phyloP scores from a whole-genome alignment of 2,329 filamentous ascomycete genomes.

The Penicillium hordei region DNA sequence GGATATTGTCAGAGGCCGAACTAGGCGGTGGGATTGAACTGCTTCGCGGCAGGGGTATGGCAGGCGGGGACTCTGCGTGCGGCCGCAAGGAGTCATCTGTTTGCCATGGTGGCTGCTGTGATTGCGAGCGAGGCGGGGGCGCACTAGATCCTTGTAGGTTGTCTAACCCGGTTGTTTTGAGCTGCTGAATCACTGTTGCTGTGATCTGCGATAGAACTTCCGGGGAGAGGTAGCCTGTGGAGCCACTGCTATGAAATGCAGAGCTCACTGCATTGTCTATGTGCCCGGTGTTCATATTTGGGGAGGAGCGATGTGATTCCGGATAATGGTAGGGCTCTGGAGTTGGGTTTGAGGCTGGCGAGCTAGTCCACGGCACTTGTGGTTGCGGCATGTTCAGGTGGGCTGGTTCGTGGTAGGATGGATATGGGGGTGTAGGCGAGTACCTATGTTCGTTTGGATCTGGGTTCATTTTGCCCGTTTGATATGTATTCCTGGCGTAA shows the following conservation, averaged over 20 bases:
- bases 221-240: conserved; percentile 55
- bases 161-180: conserved; percentile 50
- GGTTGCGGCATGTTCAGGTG: conserved; percentile 40
- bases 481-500: conserved; percentile 33
- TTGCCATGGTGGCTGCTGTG: conserved; percentile 27
- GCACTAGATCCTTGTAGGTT: conserved; percentile 31
- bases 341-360: conserved; percentile 21
- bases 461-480: conserved; percentile 27
- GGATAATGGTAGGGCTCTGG: conserved; percentile 4
- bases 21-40: conserved; percentile 21
- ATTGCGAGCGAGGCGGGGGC: conserved; percentile 21
- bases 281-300: conserved; percentile 32
- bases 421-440: conserved; percentile 34
- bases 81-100: conserved; percentile 17
- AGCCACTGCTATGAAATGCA: conserved; percentile 54
- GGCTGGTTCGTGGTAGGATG: conserved; percentile 33
- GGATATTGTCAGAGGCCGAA: conserved; percentile 12
- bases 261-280: conserved; percentile 59
- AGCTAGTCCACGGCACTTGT: conserved; percentile 26
- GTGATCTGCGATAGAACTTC: conserved; percentile 63
- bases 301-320: conserved; percentile 19
- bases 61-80: conserved; percentile 22
- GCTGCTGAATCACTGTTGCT: conserved; percentile 58
- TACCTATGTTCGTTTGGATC: conserved; percentile 27
- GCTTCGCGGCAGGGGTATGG: conserved; percentile 16